A percentile compares a stretch with the other conserved stretches of the same genome.
phyloP scores from a whole-genome alignment of 768 basidiomycete genomes.

The Naganishia antarctica region DNA sequence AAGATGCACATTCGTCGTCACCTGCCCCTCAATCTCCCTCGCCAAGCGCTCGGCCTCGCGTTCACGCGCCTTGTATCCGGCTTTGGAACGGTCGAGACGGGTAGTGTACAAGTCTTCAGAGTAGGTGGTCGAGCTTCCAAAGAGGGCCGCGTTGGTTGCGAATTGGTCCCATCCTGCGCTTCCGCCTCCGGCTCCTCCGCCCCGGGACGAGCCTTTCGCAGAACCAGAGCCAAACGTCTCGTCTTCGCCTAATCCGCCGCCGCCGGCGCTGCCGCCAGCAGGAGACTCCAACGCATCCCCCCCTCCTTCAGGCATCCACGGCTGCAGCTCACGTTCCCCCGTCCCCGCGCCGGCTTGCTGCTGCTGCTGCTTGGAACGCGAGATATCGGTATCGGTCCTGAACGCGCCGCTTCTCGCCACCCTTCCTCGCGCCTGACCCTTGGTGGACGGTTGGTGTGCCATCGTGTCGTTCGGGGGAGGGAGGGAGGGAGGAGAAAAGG shows the following conservation, averaged over 20 bases:
- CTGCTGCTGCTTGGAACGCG: background rate
- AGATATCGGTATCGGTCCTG: slow-evolving; percentile 18
- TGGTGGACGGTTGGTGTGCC: background rate
- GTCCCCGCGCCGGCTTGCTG: background rate
- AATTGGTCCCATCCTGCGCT: slow-evolving; percentile 45
- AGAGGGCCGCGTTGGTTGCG: slow-evolving; percentile 56
- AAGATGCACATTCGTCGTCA: slow-evolving; percentile 72
- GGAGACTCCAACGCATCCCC: background rate
- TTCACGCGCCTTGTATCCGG: slow-evolving; percentile 84
- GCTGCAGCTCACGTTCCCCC: slow-evolving; percentile 11
- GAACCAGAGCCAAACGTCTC: slow-evolving; percentile 19
- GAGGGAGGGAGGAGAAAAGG: background rate
- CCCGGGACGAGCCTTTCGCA: background rate
- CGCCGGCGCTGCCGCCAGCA: background rate
- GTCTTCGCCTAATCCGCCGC: background rate
- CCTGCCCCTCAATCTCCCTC: slow-evolving; percentile 70
- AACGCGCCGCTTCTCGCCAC: background rate
- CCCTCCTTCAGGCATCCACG: background rate
- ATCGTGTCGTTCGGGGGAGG: background rate
- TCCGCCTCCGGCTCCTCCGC: background rate
- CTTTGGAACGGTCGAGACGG: slow-evolving; percentile 68
- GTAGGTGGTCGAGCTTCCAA: slow-evolving; percentile 82
- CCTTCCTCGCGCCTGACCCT: background rate
- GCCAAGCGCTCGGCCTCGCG: slow-evolving; percentile 80
- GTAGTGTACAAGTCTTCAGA: slow-evolving; percentile 95